Percentiles rank a stretch among this genome's conserved stretches.
phyloP scores from a whole-genome alignment of 108 stramenopile species.

The Nitzschia putrida region DNA sequence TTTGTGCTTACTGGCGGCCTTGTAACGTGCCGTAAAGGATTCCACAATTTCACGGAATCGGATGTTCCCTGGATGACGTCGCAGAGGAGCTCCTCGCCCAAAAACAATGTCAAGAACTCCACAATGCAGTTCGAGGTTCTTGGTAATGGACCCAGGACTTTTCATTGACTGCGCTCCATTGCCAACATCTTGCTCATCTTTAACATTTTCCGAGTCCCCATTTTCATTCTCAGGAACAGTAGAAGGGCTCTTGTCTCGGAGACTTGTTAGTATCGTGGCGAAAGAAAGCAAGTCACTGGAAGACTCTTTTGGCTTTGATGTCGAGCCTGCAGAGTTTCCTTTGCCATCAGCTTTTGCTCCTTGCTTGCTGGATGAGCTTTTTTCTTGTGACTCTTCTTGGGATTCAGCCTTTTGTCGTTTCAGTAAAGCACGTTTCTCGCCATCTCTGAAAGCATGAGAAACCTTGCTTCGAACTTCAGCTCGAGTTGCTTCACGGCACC shows the following conservation, averaged over 20 bases:
- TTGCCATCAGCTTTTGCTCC: not conserved
- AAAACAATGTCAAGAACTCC: conserved; percentile 53
- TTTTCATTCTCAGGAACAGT: not conserved
- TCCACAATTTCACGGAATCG: conserved; percentile 59
- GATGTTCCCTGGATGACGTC: conserved; percentile 63
- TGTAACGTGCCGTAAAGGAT: conserved; percentile 10
- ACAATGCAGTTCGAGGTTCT: conserved; percentile 3
- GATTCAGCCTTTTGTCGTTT: not conserved
- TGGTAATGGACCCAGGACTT: not conserved
- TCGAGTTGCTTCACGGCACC: conserved; percentile 13
- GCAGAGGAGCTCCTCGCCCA: conserved; percentile 62
- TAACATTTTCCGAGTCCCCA: not conserved
- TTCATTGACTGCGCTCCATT: not conserved
- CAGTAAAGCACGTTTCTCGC: conserved; percentile 6
- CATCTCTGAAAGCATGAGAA: conserved; percentile 19
- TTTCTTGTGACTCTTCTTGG: not conserved
- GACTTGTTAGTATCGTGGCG: conserved; percentile 9
- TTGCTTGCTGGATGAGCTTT: not conserved
- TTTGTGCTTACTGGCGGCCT: conserved; percentile 7
- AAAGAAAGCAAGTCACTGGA: conserved; percentile 5
- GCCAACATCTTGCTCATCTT: not conserved
- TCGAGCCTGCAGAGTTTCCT: not conserved
- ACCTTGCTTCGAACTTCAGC: conserved; percentile 19
- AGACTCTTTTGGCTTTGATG: not conserved
- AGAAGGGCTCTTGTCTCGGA: conserved; percentile 1